Evolutionary conservation across 345 rosid genomes (phyloP).

Genomic region (Acer campestre): DNA sequence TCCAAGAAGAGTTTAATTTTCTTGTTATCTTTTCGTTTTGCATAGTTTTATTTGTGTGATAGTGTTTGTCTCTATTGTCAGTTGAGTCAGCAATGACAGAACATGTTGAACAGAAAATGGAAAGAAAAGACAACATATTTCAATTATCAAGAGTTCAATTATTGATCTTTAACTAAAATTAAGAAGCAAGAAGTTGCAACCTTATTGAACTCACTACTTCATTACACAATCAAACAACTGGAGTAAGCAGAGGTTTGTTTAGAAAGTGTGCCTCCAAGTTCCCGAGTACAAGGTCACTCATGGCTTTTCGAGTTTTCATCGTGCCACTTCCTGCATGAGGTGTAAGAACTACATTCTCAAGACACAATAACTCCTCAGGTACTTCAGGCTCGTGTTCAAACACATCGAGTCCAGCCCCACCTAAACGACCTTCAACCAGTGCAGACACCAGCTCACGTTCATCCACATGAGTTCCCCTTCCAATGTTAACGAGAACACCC

Average conservation of each 20-base stretch:
- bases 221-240: neutral
- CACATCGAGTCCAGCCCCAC: conserved; percentile 74
- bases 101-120: neutral
- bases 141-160: conserved; percentile 3
- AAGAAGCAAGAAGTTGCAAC: too few species aligned
- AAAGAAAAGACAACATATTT: neutral
- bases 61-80: neutral
- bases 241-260: neutral
- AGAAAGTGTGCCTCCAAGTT: neutral
- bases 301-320: conserved; percentile 45
- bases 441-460: conserved; percentile 65
- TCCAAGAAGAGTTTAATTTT: neutral
- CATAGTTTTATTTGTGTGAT: neutral
- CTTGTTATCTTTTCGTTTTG: neutral
- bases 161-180: too few species aligned
- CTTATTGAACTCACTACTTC: neutral
- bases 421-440: conserved; percentile 53
- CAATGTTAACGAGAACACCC: conserved; percentile 41
- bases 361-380: conserved; percentile 56
- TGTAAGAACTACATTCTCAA: conserved; percentile 26
- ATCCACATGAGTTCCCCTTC: conserved; percentile 60
- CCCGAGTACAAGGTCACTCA: conserved; percentile 34
- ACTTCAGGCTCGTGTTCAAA: conserved; percentile 62
- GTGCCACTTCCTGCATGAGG: conserved; percentile 73
- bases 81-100: neutral